Evolutionary conservation across 768 basidiomycete genomes (phyloP).

Genomic region (Infundibulicybe gibba): DNA sequence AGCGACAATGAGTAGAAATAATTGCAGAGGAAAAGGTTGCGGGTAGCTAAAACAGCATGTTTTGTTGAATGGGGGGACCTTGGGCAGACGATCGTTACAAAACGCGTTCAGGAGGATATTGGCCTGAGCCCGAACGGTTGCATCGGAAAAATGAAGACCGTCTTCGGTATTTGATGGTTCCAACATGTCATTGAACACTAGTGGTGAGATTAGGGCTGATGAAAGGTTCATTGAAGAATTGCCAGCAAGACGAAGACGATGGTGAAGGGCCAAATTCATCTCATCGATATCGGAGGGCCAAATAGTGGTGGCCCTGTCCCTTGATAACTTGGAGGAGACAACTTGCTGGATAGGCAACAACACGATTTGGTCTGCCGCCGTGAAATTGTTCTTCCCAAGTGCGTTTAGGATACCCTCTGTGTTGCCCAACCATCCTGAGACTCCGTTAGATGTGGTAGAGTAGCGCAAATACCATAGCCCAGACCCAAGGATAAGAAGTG

Average conservation of each 20-base stretch:
- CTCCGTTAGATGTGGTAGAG: constrained; percentile 64
- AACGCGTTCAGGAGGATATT: constrained; percentile 74
- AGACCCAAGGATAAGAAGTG: constrained; percentile 77
- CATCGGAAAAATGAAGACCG: constrained; percentile 76
- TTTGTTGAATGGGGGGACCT: constrained; percentile 62
- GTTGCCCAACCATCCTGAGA: constrained; percentile 74
- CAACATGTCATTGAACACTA: constrained; percentile 80
- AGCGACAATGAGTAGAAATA: constrained; percentile 43
- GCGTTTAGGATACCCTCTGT: constrained; percentile 62
- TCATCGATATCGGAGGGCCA: constrained; percentile 78
- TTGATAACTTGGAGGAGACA: constrained; percentile 59
- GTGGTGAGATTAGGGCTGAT: constrained; percentile 51
- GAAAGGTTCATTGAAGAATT: constrained; percentile 22
- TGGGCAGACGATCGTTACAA: constrained; percentile 72
- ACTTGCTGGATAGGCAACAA: constrained; percentile 77
- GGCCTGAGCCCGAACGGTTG: constrained; percentile 64
- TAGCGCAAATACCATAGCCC: constrained; percentile 91
- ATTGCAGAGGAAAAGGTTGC: constrained; percentile 52
- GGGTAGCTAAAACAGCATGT: constrained; percentile 84
- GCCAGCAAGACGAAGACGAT: constrained; percentile 45
- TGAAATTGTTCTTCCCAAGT: constrained; percentile 30
- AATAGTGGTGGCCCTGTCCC: constrained; percentile 65
- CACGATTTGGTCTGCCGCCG: constrained; percentile 68
- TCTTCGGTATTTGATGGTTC: constrained; percentile 74
- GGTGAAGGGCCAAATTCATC: constrained; percentile 85